A percentile compares a stretch with the other conserved stretches of the same genome.
These are phyloP conservation scores for Lasiodiplodia gonubiensis DNA, from an alignment of 2,329 filamentous ascomycete species.

Conservation along the genomic window DNA sequence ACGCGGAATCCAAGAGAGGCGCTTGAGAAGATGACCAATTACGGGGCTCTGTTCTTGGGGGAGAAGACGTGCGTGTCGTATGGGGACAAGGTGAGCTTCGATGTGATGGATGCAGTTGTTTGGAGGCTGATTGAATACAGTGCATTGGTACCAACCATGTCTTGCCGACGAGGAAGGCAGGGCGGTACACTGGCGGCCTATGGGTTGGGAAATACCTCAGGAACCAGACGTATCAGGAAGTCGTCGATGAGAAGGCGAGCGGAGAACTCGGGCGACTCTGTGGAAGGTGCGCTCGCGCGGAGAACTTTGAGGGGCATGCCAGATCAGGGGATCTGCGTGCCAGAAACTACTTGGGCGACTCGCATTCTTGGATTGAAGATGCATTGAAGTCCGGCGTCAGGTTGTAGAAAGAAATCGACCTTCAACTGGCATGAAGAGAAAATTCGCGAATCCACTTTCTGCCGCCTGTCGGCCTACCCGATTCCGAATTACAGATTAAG, in stretches of 20 bases:
- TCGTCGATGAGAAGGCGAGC: conserved; percentile 51
- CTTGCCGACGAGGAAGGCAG: conserved; percentile 56
- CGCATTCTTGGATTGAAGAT: conserved; percentile 48
- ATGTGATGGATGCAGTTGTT: too few relatives aligned
- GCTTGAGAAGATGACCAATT: conserved; percentile 58
- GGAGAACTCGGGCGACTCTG: conserved; percentile 57
- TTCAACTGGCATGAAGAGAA: too few relatives aligned
- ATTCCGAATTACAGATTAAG: too few relatives aligned
- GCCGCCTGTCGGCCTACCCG: too few relatives aligned
- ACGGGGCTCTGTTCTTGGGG: conserved; percentile 58
- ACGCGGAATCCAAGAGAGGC: conserved; percentile 55
- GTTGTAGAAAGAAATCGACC: too few relatives aligned
- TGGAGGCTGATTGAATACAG: conserved; percentile 36
- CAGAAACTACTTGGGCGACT: conserved; percentile 50
- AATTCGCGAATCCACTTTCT: too few relatives aligned
- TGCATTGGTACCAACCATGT: conserved; percentile 63
- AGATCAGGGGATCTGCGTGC: conserved; percentile 58
- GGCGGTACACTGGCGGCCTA: conserved; percentile 58
- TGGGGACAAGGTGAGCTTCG: conserved; percentile 55
- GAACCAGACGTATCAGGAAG: conserved; percentile 61
- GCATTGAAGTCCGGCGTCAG: neutral
- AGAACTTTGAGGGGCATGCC: conserved; percentile 61
- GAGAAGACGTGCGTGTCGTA: conserved; percentile 61
- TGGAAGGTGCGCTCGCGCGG: conserved; percentile 55
- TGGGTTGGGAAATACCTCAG: conserved; percentile 62